Evolutionary conservation across 2,329 filamentous ascomycete genomes (phyloP).

Genomic region (Fusarium palustre): DNA sequence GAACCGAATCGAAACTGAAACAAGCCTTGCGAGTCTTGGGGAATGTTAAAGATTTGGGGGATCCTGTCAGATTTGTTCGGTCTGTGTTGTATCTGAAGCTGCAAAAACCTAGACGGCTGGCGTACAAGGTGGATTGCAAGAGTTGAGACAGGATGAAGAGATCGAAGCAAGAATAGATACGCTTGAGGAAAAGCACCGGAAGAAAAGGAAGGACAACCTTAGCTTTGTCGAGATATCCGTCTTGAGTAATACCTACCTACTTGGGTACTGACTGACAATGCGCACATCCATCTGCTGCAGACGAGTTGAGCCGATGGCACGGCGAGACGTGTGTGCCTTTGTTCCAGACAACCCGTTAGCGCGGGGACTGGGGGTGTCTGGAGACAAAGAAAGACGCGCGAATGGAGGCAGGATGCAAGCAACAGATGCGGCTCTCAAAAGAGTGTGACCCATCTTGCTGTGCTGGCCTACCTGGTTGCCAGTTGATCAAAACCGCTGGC

Average conservation of each 20-base stretch:
- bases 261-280: slow-evolving; percentile 26
- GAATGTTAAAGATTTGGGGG: slow-evolving; percentile 16
- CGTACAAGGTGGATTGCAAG: slow-evolving; percentile 19
- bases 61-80: slow-evolving; percentile 30
- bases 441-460: slow-evolving; percentile 83
- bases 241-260: slow-evolving; percentile 53
- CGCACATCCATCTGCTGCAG: slow-evolving; percentile 57
- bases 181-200: slow-evolving; percentile 13
- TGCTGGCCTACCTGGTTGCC: slow-evolving; percentile 88
- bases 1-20: slow-evolving; percentile 31
- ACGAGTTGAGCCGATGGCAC: slow-evolving; percentile 62
- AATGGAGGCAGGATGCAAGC: slow-evolving; percentile 66
- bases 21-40: slow-evolving; percentile 22
- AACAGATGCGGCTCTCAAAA: slow-evolving; percentile 72
- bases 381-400: slow-evolving; percentile 54
- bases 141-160: slow-evolving; percentile 17
- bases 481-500: slow-evolving; percentile 77
- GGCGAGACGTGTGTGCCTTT: slow-evolving; percentile 69
- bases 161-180: slow-evolving; percentile 30
- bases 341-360: slow-evolving; percentile 67
- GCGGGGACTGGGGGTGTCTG: slow-evolving; percentile 63
- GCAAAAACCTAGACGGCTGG: slow-evolving; percentile 7
- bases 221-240: slow-evolving; percentile 51
- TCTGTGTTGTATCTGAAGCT: slow-evolving; percentile 17
- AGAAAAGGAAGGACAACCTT: slow-evolving; percentile 21